These are phyloP conservation scores for Puccinia horiana DNA, from an alignment of 1,284 basidiomycete species.

Conservation along the genomic window DNA sequence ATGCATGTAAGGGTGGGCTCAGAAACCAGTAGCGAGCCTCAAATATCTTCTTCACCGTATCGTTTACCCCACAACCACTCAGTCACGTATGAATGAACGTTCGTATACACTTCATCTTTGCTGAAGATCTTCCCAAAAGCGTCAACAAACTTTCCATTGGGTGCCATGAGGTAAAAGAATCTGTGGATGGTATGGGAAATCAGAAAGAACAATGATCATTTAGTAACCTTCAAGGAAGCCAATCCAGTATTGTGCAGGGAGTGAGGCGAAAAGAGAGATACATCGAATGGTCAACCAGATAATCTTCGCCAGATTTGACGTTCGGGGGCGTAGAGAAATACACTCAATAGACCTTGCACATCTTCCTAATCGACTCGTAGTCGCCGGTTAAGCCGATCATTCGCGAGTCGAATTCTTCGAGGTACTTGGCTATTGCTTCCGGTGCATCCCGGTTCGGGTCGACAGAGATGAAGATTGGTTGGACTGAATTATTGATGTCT, in stretches of 20 bases:
- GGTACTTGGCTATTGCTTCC: slow-evolving; percentile 64
- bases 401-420: slow-evolving; percentile 82
- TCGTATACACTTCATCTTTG: slow-evolving; percentile 68
- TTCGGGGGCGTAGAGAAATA: slow-evolving; percentile 97
- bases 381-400: slow-evolving; percentile 84
- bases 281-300: slow-evolving; percentile 68
- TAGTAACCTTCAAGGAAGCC: not conserved
- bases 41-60: slow-evolving; percentile 42
- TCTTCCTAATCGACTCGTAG: slow-evolving; percentile 80
- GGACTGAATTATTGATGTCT: slow-evolving; percentile 57
- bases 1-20: no score
- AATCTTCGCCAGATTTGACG: slow-evolving; percentile 74
- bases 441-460: slow-evolving; percentile 89
- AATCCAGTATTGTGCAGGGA: no score
- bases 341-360: slow-evolving; percentile 92
- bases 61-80: slow-evolving; percentile 61
- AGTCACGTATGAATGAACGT: slow-evolving; percentile 63
- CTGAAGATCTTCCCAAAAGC: slow-evolving; percentile 86
- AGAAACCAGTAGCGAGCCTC: not conserved
- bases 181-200: slow-evolving; percentile 63
- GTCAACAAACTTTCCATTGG: slow-evolving; percentile 88
- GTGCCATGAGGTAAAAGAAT: slow-evolving; percentile 99
- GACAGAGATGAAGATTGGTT: slow-evolving; percentile 90
- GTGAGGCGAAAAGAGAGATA: not conserved
- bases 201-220: not conserved